Evolutionary conservation across 495 filamentous ascomycete species (phyloP), one percentile per base, ranked within the genome.

Genomic region (Lophium mytilinum): DNA sequence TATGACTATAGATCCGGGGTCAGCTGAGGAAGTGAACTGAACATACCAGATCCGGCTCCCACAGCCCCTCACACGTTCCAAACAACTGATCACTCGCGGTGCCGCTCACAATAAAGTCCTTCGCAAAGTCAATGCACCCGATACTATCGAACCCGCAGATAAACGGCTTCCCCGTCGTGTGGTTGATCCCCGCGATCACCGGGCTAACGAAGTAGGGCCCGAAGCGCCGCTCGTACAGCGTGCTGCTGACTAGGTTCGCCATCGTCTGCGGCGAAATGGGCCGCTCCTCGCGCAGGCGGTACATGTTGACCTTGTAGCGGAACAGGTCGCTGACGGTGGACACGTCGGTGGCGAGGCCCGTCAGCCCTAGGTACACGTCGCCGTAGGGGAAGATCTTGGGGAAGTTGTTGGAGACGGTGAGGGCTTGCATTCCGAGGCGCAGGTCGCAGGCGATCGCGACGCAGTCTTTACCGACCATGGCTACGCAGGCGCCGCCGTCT

Each of bases 301-400:
- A 98, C 89, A 98, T 91, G 80, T 98, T 98, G 66, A 96, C 90
- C 78, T 98, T 98, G 80, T 93, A 96, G 67, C 93, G 90, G 80
- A 98, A 93, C 62, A 96, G 88, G 75, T 98, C 93, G 57, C 85
- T 86, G 60, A 98, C 93, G 58, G 94, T 96, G 36, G 82, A 81
- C 40, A 98, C 89, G 73, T 98, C 93, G 55, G 93, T 97, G 21
- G 94, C 93, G 19, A 98, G 86, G 33, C 93, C 93, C 4, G 94
- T 97, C 42, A 98, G 81, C 43, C 93, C 93, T n/a, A 98, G 86
- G 73, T 95, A 95, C 62, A 91, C 89, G 70, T 90, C 87, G 69
- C 89, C 90, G 80, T 95, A 96, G 72, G 86, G 82, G 84, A 97
- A 97, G 81, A 98, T 89, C 77, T 98, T 98, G 75, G 93, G 93